Conservation (phyloP, 352 stramenopile species). For the Hyphochytrium catenoides region DNA sequence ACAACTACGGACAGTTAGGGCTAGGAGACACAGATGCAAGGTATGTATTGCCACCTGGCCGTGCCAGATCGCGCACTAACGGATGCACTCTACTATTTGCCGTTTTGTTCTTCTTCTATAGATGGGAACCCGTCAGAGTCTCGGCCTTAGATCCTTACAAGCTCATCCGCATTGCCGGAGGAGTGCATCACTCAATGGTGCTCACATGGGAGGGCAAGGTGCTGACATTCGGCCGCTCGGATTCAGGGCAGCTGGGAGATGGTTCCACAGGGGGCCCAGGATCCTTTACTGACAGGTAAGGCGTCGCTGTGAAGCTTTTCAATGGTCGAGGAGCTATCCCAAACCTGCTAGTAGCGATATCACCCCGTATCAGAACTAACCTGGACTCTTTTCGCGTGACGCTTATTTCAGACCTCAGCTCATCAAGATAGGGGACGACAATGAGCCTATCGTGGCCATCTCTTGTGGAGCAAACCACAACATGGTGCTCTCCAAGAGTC, state of each 20-base stretch:
- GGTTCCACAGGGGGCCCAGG: slow-evolving; percentile 37
- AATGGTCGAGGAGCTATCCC: no score
- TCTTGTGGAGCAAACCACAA: slow-evolving; percentile 61
- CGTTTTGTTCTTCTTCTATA: no score
- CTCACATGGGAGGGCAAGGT: slow-evolving; percentile 61
- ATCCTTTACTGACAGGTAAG: slow-evolving; percentile 37
- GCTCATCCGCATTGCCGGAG: slow-evolving; percentile 46
- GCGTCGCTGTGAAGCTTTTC: background rate
- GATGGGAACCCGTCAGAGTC: background rate
- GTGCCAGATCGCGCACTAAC: no score
- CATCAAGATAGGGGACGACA: no score
- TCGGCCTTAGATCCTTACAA: slow-evolving; percentile 13
- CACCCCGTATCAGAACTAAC: no score
- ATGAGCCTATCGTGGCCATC: slow-evolving; percentile 10
- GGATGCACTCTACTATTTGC: no score
- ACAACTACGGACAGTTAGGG: slow-evolving; percentile 92
- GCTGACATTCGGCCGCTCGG: slow-evolving; percentile 71
- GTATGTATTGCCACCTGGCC: no score
- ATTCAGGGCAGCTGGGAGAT: slow-evolving; percentile 77
- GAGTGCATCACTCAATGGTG: slow-evolving; percentile 73
- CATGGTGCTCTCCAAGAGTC: slow-evolving; percentile 37
- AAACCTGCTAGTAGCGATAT: no score
- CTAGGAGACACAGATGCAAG: slow-evolving; percentile 46
- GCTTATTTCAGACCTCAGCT: no score
- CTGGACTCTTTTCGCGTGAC: no score